Evolutionary conservation across 164 flowering plant genomes (phyloP).

Genomic region (Vitis cinerea): DNA sequence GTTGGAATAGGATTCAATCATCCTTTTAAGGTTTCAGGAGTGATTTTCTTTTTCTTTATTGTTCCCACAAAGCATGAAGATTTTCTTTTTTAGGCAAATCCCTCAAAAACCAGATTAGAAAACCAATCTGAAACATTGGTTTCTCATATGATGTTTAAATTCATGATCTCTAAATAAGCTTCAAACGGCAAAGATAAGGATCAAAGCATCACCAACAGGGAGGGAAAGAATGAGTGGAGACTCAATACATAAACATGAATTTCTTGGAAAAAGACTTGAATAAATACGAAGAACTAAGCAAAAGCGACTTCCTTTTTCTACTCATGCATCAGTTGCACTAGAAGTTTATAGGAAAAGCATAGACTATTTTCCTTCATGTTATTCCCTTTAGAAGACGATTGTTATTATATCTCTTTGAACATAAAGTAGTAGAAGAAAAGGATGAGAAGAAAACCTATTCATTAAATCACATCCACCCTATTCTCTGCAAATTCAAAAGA

Average conservation of each 20-base stretch:
- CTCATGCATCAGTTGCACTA: background rate
- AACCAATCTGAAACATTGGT: too few relatives aligned
- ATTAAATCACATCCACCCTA: background rate
- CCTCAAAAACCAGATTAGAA: too few relatives aligned
- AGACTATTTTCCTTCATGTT: background rate
- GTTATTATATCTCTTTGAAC: background rate
- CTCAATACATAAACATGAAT: background rate
- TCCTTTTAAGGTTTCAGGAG: too few relatives aligned
- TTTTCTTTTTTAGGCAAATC: too few relatives aligned
- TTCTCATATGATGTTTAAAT: too few relatives aligned
- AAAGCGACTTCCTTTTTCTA: background rate
- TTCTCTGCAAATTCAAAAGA: conserved; percentile 12
- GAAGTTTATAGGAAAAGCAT: background rate
- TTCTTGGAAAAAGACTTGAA: background rate
- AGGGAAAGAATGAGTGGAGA: background rate
- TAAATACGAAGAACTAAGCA: too few relatives aligned
- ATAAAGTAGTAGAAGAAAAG: background rate
- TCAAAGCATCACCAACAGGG: background rate
- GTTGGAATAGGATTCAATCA: too few relatives aligned
- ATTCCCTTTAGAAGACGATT: background rate
- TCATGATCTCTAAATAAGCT: background rate
- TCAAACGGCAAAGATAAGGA: background rate
- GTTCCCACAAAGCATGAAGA: too few relatives aligned
- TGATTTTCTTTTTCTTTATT: too few relatives aligned
- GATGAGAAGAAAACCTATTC: background rate